Conservation (phyloP, 768 basidiomycete species). For the Megacollybia marginata region DNA sequence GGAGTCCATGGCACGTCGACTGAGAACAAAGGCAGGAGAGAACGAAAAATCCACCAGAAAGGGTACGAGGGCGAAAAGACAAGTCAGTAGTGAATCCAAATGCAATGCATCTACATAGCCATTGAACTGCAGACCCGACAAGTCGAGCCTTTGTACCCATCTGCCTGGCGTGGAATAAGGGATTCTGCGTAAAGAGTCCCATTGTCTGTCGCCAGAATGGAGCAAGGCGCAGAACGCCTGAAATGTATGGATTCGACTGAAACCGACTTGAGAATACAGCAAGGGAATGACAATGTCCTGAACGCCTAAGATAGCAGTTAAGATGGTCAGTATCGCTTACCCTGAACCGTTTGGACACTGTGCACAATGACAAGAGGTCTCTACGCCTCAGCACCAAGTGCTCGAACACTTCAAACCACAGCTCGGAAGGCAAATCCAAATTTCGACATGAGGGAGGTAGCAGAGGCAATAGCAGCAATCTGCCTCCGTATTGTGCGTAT, state of each 20-base stretch:
- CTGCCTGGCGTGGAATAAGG: constrained; percentile 84
- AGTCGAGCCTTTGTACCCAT: constrained; percentile 74
- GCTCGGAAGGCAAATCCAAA: constrained; percentile 51
- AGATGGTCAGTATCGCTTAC: not conserved
- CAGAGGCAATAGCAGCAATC: constrained; percentile 60
- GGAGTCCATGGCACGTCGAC: constrained; percentile 48
- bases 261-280: constrained; percentile 48
- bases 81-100: constrained; percentile 57
- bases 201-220: constrained; percentile 58
- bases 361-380: too few relatives aligned
- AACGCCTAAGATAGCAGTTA: not conserved
- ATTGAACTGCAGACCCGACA: constrained; percentile 44
- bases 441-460: constrained; percentile 45
- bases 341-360: too few relatives aligned
- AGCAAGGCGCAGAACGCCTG: constrained; percentile 55
- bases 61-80: constrained; percentile 60
- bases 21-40: constrained; percentile 45
- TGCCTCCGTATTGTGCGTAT: constrained; percentile 50
- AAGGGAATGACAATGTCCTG: constrained; percentile 65
- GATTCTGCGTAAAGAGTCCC: constrained; percentile 85
- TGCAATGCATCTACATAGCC: constrained; percentile 41
- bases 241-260: constrained; percentile 37
- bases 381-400: constrained; percentile 22
- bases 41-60: constrained; percentile 50
- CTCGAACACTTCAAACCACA: constrained; percentile 61